Conservation (phyloP, 2,329 filamentous ascomycete species). For the Colletotrichum sp. region DNA sequence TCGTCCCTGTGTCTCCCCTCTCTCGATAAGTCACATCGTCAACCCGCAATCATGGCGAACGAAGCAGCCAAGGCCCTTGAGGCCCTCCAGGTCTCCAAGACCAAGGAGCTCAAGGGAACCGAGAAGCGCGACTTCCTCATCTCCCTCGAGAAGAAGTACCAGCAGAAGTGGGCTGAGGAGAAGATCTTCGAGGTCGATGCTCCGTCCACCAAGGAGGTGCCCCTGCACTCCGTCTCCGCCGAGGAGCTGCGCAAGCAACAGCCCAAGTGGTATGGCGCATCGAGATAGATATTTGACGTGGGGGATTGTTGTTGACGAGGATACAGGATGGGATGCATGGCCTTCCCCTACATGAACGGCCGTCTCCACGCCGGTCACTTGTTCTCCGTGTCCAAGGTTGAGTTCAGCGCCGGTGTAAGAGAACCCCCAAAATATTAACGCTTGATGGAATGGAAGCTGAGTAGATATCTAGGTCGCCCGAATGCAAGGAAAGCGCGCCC, state of each 20-base stretch:
- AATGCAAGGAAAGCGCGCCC: slow-evolving; percentile 86
- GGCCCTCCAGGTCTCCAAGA: slow-evolving; percentile 59
- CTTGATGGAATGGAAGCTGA: not conserved
- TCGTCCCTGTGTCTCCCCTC: not conserved
- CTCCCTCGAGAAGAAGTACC: slow-evolving; percentile 89
- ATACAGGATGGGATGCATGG: slow-evolving; percentile 35
- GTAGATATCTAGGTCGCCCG: slow-evolving; percentile 54
- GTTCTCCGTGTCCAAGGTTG: slow-evolving; percentile 91
- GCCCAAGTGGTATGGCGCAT: slow-evolving; percentile 84
- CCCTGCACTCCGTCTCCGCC: slow-evolving; percentile 74
- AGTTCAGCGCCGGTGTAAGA: slow-evolving; percentile 82
- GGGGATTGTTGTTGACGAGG: not conserved
- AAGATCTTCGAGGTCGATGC: slow-evolving; percentile 86
- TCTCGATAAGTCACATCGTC: not conserved
- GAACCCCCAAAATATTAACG: not conserved
- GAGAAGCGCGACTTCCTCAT: slow-evolving; percentile 87
- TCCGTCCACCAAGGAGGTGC: slow-evolving; percentile 78
- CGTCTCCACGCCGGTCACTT: slow-evolving; percentile 89
- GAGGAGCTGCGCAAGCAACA: slow-evolving; percentile 78
- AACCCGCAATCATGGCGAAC: slow-evolving; percentile 47
- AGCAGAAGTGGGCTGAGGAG: slow-evolving; percentile 80
- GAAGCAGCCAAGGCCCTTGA: slow-evolving; percentile 54
- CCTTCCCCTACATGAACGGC: slow-evolving; percentile 79
- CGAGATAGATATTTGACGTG: slow-evolving; percentile 56
- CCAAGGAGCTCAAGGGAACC: slow-evolving; percentile 70